Base-by-base conservation (phyloP, 495 filamentous ascomycete genomes). In the Aspergillus coremiiformis region DNA sequence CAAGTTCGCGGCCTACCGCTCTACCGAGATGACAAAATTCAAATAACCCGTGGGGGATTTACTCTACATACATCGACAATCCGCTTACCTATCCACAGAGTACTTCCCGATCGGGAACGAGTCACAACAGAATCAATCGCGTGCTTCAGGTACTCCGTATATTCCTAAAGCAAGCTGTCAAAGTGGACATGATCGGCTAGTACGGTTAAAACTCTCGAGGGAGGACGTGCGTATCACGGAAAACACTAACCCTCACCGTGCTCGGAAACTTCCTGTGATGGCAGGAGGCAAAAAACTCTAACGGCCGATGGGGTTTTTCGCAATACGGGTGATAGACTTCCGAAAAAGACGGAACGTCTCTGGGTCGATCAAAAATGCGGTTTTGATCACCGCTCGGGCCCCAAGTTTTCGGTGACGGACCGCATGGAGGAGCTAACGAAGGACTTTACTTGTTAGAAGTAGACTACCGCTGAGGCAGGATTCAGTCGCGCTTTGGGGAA, bases 351-450 rank as follows among this genome's bases (percentile, higher is more conserved):
- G 17, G 11, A 10, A 17, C 37, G 37, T 41, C 10, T 41, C 37
- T 41, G n/a, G n/a, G 37, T 41, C 37, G 37, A 41, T 41, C 37
- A 39, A 39, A 17, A 3, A 17, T 41, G 37, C 32, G n/a, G 21
- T 41, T 41, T 41, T 21, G 17, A 41, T 41, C 9, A 41, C 47
- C 47, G 47, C 47, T 49, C 47, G 47, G 47, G 47, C 47, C 29
- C 47, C 47, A 30, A 39, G 44, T 17, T 15, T 32, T 26, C 26
- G 44, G 37, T 21, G 37, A 41, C 37, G 37, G 37, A 20, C 37
- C 17, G 37, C 11, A 41, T 47, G n/a, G 44, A 47, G 44, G 15
- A 11, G 26, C 29, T 47, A 20, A 37, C 15, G 26, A 48, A n/a
- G n/a, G 24, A 35, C 10, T 14, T 12, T 2, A 35, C 12, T 33